Percentiles rank a stretch among this genome's conserved stretches.
Evolutionary conservation across 441 rosid species (phyloP).

Genomic region (Gossypium lobatum): DNA sequence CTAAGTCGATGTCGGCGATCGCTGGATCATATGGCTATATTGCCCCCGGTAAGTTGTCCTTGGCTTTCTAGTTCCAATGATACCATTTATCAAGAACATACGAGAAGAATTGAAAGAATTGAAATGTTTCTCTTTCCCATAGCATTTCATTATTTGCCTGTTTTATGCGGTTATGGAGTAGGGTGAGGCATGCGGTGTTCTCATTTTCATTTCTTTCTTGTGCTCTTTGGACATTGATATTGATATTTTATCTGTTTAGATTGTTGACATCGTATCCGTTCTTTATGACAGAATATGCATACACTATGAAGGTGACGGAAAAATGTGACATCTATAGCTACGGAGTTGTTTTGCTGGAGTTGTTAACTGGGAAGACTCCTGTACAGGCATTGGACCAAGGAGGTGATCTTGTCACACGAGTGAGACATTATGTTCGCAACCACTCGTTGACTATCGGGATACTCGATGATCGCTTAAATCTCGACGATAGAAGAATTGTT

Average conservation of each 20-base stretch:
- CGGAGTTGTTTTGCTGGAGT: conserved; percentile 81
- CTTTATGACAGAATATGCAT: conserved; percentile 70
- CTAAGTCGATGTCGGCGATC: conserved; percentile 90
- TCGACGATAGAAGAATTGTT: conserved; percentile 47
- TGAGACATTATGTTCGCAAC: conserved; percentile 51
- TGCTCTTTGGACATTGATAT: background rate
- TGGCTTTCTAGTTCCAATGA: background rate
- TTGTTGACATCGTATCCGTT: background rate
- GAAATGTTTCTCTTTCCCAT: background rate
- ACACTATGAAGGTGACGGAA: conserved; percentile 93
- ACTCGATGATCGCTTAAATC: conserved; percentile 62
- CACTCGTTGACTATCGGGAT: conserved; percentile 50
- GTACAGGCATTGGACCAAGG: conserved; percentile 84
- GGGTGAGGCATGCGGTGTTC: background rate
- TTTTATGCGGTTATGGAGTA: background rate
- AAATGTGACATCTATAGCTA: conserved; percentile 95
- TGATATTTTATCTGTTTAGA: conserved; percentile 7
- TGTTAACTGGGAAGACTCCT: conserved; percentile 81
- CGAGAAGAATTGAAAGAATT: background rate
- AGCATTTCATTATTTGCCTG: background rate
- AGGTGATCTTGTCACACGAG: conserved; percentile 80
- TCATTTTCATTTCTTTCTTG: background rate
- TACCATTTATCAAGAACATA: background rate
- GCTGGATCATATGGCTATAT: conserved; percentile 98
- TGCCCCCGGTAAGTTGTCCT: conserved; percentile 69